Evolutionary conservation across 305 asterid species (phyloP), one percentile per base, ranked within the genome.

Genomic region (Fraxinus ornus): DNA sequence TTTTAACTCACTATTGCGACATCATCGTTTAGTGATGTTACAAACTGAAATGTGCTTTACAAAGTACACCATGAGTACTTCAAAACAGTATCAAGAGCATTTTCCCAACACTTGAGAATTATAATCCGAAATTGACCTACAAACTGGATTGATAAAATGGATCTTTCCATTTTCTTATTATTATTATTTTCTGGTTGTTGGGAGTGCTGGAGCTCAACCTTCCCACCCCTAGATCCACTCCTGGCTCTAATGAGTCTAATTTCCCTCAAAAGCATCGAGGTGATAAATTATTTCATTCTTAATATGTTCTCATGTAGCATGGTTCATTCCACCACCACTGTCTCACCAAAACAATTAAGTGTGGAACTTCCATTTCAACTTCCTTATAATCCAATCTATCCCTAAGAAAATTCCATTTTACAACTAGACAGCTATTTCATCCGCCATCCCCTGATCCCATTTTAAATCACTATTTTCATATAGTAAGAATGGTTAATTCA

Each of bases 381-480:
- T 52, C 30, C 75, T 74, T 7, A 74, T 12, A 49, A 26, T 71
- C 74, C 49, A 73, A 32, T 77, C 30, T 49, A 78, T 70, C 21
- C 81, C 71, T 47, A 74, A 57, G 71, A n/a, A 71, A 33, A 21
- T 82, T 37, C 80, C 62, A 35, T 60, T 47, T 74, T 39, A 74
- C 39, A 60, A 75, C 32, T 26, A 37, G 21, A 5, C 75, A 68
- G 26, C 64, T 68, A 68, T 49, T 71, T 72, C 80, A 60, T 62
- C 73, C 7, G 9, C 22, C 81, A 12, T 15, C 32, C 52, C 30
- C 37, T 35, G 52, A 15, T 39, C 24, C 41, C 32, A 62, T 2
- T 75, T 57, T 39, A 7, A 60, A 28, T 35, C 66, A 35, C 55
- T 9, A 26, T 41, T 19, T 13, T 72, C 77, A 35, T 35, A 35